phyloP scores from a whole-genome alignment of 2,329 filamentous ascomycete species.

The Hymenoscyphus scutula region DNA sequence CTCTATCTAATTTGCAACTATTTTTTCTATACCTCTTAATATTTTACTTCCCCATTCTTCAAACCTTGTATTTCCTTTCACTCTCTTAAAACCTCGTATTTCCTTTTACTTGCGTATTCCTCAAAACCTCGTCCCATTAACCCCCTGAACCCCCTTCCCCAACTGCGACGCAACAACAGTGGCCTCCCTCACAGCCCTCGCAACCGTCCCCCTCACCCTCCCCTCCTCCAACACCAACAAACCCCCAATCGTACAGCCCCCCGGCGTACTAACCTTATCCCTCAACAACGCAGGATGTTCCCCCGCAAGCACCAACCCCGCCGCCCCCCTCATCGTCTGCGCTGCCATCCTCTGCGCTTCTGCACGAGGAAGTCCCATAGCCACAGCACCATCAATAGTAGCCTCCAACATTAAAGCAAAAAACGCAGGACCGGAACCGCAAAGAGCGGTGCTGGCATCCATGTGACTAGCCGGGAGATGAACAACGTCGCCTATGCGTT shows the following conservation, averaged over 20 bases:
- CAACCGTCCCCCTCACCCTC: slow-evolving; percentile 62
- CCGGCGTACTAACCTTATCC: slow-evolving; percentile 75
- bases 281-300: slow-evolving; percentile 73
- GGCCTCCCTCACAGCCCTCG: slow-evolving; percentile 68
- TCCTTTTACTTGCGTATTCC: too few species aligned
- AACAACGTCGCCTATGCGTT: slow-evolving; percentile 67
- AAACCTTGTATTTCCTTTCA: too few species aligned
- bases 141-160: slow-evolving; percentile 48
- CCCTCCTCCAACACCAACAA: slow-evolving; percentile 73
- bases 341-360: slow-evolving; percentile 77
- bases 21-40: too few species aligned
- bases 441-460: slow-evolving; percentile 72
- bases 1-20: too few species aligned
- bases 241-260: slow-evolving; percentile 75
- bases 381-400: slow-evolving; percentile 72
- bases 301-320: slow-evolving; percentile 63
- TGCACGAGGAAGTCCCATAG: slow-evolving; percentile 70
- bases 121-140: slow-evolving; percentile 47
- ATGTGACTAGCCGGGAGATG: slow-evolving; percentile 65
- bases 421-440: slow-evolving; percentile 73
- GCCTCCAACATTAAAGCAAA: slow-evolving; percentile 74
- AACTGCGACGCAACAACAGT: slow-evolving; percentile 67
- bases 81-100: too few species aligned
- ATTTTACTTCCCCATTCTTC: too few species aligned
- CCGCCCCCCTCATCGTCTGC: slow-evolving; percentile 73